Base-by-base conservation (phyloP, 2,329 filamentous ascomycete species). In the Apiospora marii region DNA sequence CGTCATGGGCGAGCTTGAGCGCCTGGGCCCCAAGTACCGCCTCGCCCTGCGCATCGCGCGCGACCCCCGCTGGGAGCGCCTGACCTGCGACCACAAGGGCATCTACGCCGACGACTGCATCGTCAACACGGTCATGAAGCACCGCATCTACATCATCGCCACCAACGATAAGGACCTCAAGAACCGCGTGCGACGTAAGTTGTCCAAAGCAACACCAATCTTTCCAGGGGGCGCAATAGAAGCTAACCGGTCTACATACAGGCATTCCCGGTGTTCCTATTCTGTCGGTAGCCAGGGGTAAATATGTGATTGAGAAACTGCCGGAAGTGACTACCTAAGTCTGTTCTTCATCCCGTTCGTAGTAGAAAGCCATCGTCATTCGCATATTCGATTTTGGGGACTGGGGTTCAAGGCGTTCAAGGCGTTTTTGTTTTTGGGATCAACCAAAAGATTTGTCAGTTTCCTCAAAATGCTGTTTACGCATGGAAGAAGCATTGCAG, bases 1-100 rank as follows among this genome's bases (percentile, higher is more conserved):
- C 85, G 92, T 92, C 77, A 92, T 95, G 89, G 92, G 92, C 71
- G 95, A 98, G 82, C 84, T 98, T 75, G 95, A 98, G 81, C 97
- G 97, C 81, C 67, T 51, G 14, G 68, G 96, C 0, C 90, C 91
- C 3, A 96, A 96, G 81, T 99, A 98, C 84, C 87, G 95, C 10
- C 91, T 98, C 71, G 95, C 96, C 0, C 83, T 97, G 72, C 87
- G 93, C 19, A 95, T 98, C 70, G 96, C 96, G 0, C 87, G 95
- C 71, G 96, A 99, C 81, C 94, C 97, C 82, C 86, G 96, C 74
- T 98, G 94, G 89, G 92, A 96, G 81, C 85, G 95, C 69, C 84
- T 98, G 68, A 90, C 92, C 80, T 99, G 96, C 82, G 94, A 96
- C 77, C 96, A 98, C 85, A 96, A 95, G 83, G 74, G 76, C 68